A percentile compares a stretch with the other conserved stretches of the same genome.
Evolutionary conservation across 805 yeast genomes (phyloP).

Genomic region (Jamesozyma jinghongensis): DNA sequence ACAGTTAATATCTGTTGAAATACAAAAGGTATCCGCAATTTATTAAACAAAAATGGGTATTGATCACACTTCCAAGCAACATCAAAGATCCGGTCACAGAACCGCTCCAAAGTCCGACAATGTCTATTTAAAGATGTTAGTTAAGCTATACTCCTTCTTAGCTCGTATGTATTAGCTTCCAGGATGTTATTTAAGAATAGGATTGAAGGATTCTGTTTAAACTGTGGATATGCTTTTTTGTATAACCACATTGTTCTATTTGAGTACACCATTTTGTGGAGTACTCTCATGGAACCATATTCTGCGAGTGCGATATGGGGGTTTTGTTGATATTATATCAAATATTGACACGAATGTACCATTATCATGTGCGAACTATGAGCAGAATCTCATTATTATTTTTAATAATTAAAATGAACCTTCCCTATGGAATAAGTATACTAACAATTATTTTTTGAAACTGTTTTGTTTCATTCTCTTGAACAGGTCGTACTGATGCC

Average conservation of each 20-base stretch:
- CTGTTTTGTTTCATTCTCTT: constrained; percentile 6
- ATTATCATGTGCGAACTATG: constrained; percentile 5
- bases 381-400: constrained; percentile 7
- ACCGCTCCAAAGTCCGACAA: constrained; percentile 99
- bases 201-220: constrained; percentile 20
- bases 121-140: constrained; percentile 96
- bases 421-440: not conserved
- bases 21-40: not conserved
- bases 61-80: constrained; percentile 95
- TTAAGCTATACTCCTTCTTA: constrained; percentile 96
- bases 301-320: constrained; percentile 8
- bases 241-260: too few species aligned
- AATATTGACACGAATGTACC: not conserved
- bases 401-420: constrained; percentile 1
- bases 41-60: constrained; percentile 67
- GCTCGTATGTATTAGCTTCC: constrained; percentile 70
- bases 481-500: constrained; percentile 92
- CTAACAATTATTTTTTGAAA: constrained; percentile 21
- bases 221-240: too few species aligned
- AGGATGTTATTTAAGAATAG: not conserved
- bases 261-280: too few species aligned
- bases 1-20: too few species aligned
- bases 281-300: not conserved
- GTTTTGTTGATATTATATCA: not conserved
- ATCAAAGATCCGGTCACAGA: constrained; percentile 93